These are phyloP conservation scores for Xylariaceae sp. DNA, from an alignment of 2,329 filamentous ascomycete genomes.

Conservation along the genomic window DNA sequence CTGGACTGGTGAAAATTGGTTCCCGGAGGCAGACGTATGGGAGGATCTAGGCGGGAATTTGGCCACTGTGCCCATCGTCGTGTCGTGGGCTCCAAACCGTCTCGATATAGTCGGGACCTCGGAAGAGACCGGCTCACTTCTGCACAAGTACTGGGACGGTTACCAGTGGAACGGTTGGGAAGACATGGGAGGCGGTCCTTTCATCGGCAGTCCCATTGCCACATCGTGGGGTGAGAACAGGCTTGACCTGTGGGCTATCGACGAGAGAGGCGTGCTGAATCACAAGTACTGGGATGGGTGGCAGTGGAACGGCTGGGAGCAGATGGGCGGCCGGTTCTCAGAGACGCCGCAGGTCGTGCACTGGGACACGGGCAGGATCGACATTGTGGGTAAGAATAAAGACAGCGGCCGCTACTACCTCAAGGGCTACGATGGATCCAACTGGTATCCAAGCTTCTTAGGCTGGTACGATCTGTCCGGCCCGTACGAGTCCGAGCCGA, in stretches of 20 bases:
- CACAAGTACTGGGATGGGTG: slow-evolving; percentile 22
- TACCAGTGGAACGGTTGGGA: slow-evolving; percentile 21
- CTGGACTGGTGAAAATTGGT: slow-evolving; percentile 18
- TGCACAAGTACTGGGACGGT: slow-evolving; percentile 18
- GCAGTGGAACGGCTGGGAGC: slow-evolving; percentile 18
- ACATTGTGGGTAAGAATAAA: slow-evolving; percentile 20
- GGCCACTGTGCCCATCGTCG: slow-evolving; percentile 9
- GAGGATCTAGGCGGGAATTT: slow-evolving; percentile 20
- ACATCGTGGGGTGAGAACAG: slow-evolving; percentile 19
- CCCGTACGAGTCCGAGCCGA: slow-evolving; percentile 19
- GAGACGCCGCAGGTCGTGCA: slow-evolving; percentile 21
- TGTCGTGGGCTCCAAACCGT: slow-evolving; percentile 18
- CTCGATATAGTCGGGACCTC: slow-evolving; percentile 18
- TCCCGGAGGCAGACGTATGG: slow-evolving; percentile 10
- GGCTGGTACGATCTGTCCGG: slow-evolving; percentile 19
- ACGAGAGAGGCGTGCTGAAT: slow-evolving; percentile 10
- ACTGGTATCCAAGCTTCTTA: slow-evolving; percentile 17
- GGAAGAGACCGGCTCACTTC: slow-evolving; percentile 11
- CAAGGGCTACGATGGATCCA: slow-evolving; percentile 18
- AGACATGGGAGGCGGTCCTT: slow-evolving; percentile 18
- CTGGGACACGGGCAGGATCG: slow-evolving; percentile 15
- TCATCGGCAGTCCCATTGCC: slow-evolving; percentile 15
- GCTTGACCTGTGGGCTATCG: slow-evolving; percentile 22
- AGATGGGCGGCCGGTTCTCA: slow-evolving; percentile 21
- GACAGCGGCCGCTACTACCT: slow-evolving; percentile 13